Conservation (phyloP, 768 basidiomycete genomes). For the Pleurotus citrinopileatus region DNA sequence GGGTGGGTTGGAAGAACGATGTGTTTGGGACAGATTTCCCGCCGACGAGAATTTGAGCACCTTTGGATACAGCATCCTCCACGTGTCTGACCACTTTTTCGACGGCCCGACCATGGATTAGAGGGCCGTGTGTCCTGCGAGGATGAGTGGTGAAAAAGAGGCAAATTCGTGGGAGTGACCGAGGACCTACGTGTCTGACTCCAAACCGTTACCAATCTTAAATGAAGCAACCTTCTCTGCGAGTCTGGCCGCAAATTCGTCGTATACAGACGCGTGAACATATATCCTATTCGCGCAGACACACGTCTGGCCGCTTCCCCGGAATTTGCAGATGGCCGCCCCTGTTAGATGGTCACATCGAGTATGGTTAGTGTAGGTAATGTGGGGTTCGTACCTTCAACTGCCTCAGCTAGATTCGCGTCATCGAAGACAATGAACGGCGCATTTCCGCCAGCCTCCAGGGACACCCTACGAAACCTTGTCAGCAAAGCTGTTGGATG, state of each 20-base stretch:
- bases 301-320: conserved; percentile 79
- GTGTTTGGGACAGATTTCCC: conserved; percentile 63
- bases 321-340: conserved; percentile 78
- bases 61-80: conserved; percentile 79
- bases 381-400: conserved; percentile 52
- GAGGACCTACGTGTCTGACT: conserved; percentile 61
- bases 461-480: conserved; percentile 51
- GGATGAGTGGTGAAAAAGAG: background rate
- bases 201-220: conserved; percentile 87
- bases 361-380: background rate
- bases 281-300: conserved; percentile 90
- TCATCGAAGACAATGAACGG: conserved; percentile 98
- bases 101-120: conserved; percentile 84
- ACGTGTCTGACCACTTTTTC: conserved; percentile 87
- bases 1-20: conserved; percentile 83
- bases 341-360: conserved; percentile 34
- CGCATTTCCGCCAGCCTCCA: conserved; percentile 93
- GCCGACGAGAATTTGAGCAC: conserved; percentile 89
- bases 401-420: conserved; percentile 89
- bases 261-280: conserved; percentile 89
- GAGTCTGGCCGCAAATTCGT: conserved; percentile 86
- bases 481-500: background rate
- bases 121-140: conserved; percentile 88
- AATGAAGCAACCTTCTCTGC: conserved; percentile 80
- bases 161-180: too few species aligned